Conservation (phyloP, 2,329 filamentous ascomycete species). For the Apiospora saccharicola region DNA sequence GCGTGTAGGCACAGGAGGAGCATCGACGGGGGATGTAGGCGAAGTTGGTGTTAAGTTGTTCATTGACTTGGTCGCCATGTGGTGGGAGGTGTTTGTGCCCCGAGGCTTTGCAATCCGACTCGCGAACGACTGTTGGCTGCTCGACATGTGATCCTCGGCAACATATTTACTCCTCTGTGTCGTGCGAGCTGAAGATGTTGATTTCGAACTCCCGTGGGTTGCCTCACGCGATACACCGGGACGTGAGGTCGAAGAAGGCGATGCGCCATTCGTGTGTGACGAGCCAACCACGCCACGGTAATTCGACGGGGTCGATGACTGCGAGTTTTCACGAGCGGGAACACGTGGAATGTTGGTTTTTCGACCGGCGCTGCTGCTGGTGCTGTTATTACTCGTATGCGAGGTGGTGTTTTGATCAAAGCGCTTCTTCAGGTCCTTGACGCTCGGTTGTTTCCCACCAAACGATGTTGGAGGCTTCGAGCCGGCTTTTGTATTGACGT, state of each 20-base stretch:
- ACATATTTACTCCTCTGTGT: conserved; percentile 56
- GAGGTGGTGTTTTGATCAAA: conserved; percentile 70
- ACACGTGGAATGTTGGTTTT: conserved; percentile 43
- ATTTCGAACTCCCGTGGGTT: conserved; percentile 35
- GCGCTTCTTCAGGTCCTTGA: conserved; percentile 80
- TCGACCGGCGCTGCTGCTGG: conserved; percentile 43
- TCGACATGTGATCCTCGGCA: conserved; percentile 59
- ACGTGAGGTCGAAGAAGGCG: conserved; percentile 51
- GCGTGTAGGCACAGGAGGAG: conserved; percentile 41
- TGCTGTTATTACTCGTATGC: conserved; percentile 25
- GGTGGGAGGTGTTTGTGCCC: conserved; percentile 43
- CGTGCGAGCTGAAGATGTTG: conserved; percentile 37
- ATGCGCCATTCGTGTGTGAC: conserved; percentile 43
- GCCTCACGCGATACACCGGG: conserved; percentile 44
- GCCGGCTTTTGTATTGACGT: conserved; percentile 40
- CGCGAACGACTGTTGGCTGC: conserved; percentile 65
- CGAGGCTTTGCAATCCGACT: conserved; percentile 65
- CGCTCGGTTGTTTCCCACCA: conserved; percentile 65
- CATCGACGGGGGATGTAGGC: conserved; percentile 35
- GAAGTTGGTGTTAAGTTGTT: conserved; percentile 48
- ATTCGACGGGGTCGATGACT: conserved; percentile 44
- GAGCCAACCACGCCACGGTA: conserved; percentile 37
- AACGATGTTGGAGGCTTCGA: conserved; percentile 38
- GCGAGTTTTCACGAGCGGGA: conserved; percentile 45
- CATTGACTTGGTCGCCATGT: conserved; percentile 53